Conservation (phyloP, 805 yeast species). For the Torulaspora quercuum region DNA sequence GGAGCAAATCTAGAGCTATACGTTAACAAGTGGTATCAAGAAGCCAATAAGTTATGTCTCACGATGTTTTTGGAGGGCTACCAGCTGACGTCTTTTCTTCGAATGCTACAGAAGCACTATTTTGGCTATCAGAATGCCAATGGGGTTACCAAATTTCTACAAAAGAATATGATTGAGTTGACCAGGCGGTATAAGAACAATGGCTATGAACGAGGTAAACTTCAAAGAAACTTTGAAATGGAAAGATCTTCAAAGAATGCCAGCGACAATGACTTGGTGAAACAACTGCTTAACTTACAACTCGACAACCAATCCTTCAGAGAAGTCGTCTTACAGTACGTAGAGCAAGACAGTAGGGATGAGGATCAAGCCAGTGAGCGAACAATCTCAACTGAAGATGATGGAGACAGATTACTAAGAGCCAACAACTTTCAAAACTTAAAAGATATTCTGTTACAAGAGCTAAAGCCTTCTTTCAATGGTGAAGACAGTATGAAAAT, state of each 20-base stretch:
- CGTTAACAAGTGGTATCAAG: conserved; percentile 56
- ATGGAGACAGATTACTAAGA: conserved; percentile 38
- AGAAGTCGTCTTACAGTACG: conserved; percentile 21
- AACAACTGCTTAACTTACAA: conserved; percentile 34
- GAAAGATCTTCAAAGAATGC: conserved; percentile 8
- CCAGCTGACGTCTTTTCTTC: conserved; percentile 46
- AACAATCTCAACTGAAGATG: conserved; percentile 5
- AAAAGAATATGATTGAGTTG: conserved; percentile 27
- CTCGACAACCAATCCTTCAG: conserved; percentile 39
- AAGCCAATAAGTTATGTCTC: conserved; percentile 63
- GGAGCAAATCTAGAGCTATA: conserved; percentile 49
- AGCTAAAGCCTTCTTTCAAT: conserved; percentile 28
- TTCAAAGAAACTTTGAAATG: conserved; percentile 34
- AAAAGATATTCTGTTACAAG: conserved; percentile 43
- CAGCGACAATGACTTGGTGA: conserved; percentile 18
- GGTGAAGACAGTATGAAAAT: conserved; percentile 17
- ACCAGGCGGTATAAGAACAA: conserved; percentile 29
- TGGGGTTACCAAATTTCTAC: conserved; percentile 23
- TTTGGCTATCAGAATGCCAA: conserved; percentile 38
- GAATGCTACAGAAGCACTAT: conserved; percentile 53
- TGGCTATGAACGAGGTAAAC: conserved; percentile 20
- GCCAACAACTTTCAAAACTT: conserved; percentile 45
- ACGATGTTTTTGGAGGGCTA: conserved; percentile 60
- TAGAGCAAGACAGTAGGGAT: conserved; percentile 51
- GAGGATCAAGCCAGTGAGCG: conserved; percentile 30